phyloP scores from a whole-genome alignment of 208 protist species.

The Crithidia brevicula region DNA sequence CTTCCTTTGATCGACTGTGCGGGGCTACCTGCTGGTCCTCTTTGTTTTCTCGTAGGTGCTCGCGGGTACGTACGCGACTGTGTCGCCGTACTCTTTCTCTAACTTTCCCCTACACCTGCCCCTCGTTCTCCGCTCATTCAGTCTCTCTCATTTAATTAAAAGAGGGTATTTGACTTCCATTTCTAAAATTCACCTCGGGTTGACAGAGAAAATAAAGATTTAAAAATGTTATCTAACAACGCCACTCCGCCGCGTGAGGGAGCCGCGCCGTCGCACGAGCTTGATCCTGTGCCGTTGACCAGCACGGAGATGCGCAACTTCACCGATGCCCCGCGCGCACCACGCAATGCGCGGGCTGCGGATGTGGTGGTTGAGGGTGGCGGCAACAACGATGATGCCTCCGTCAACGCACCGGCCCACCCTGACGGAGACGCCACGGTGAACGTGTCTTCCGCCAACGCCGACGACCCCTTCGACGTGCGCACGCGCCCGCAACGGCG shows the following conservation, averaged over 20 bases:
- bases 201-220: too few relatives aligned
- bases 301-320: slow-evolving; percentile 1
- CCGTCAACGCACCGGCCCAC: neutral
- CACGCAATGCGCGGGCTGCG: slow-evolving; percentile 18
- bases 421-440: slow-evolving; percentile 10
- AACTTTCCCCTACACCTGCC: neutral
- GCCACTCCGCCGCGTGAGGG: neutral
- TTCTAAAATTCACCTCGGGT: too few relatives aligned
- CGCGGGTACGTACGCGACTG: too few relatives aligned
- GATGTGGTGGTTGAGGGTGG: slow-evolving; percentile 35
- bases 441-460: neutral
- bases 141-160: too few relatives aligned
- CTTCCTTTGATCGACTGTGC: too few relatives aligned
- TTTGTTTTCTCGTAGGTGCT: too few relatives aligned
- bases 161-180: too few relatives aligned
- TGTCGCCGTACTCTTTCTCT: slow-evolving; percentile 1
- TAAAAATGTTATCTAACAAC: slow-evolving; percentile 8
- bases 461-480: slow-evolving; percentile 12
- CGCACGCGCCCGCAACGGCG: slow-evolving; percentile 8
- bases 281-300: neutral
- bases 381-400: neutral
- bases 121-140: too few relatives aligned
- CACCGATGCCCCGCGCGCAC: neutral
- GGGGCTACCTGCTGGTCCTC: too few relatives aligned
- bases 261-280: neutral